Base-by-base conservation (phyloP, 2,329 filamentous ascomycete species). In the Blastomyces silverae region DNA sequence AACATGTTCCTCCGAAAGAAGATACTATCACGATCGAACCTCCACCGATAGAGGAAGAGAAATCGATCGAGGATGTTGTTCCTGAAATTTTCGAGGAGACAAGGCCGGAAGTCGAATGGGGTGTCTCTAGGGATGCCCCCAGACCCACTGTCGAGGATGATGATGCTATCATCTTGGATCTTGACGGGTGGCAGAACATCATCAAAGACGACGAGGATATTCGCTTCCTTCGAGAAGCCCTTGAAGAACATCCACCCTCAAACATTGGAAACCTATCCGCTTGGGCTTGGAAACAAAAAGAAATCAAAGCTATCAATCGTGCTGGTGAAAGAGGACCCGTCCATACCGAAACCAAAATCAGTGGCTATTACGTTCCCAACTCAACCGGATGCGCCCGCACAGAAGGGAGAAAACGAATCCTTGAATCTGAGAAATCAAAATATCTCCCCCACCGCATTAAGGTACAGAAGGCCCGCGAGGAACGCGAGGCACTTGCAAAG, bases 361-460 rank as follows among this genome's bases (percentile, higher is more conserved):
- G 83, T 67, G 86, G 86, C 50, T 88, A 89, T 72, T 97, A 97
- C 73, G 90, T 97, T 52, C 87, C 90, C 0, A 99, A 97, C 69
- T 67, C 83, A 0, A 91, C 91, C 11, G 94, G 94, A 44, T 90
- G 87, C 70, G 94, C 94, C 64, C 86, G 94, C 64, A 97, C 94
- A 0, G 92, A 99, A 79, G 92, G 92, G 37, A 87, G 92, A 72
- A 93, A 95, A 81, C 96, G 93, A 81, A 97, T 99, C 64, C 84
- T 96, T 67, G 95, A 99, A 75, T 91, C 91, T 0, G 94, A 99
- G 76, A 99, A 99, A 80, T 96, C 92, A 37, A 96, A 97, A 74
- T 99, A 99, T 74, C 84, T 99, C 8, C 94, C 94, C 52, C 94
- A 99, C 81, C 92, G 96, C 69, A 94, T 99, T 79, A 96, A 95